Percentiles rank a stretch among this genome's conserved stretches.
Conservation (phyloP, 352 stramenopile genomes). For the Phytopythium vexans region DNA sequence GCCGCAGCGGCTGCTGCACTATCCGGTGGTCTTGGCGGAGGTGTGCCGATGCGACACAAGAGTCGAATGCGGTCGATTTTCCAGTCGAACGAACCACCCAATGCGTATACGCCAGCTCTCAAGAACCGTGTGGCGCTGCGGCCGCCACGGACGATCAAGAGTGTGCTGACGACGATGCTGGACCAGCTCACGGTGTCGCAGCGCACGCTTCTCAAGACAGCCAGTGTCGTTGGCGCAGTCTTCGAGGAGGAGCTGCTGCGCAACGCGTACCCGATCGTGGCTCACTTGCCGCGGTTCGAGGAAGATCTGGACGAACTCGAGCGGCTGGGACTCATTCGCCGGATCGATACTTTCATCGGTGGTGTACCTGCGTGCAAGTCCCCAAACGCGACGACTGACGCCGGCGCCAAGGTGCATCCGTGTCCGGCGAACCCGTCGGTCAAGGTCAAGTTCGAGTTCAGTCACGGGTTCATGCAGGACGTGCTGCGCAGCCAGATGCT, state of each 20-base stretch:
- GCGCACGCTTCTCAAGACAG: constrained; percentile 86
- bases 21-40: constrained; percentile 17
- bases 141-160: constrained; percentile 78
- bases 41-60: constrained; percentile 27
- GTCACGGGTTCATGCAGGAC: constrained; percentile 83
- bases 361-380: constrained; percentile 29
- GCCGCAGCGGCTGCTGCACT: constrained; percentile 17
- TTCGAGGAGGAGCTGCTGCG: constrained; percentile 80
- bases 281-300: constrained; percentile 59
- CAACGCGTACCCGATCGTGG: constrained; percentile 64
- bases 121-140: constrained; percentile 69
- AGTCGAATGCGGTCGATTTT: constrained; percentile 64
- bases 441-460: constrained; percentile 85
- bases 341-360: constrained; percentile 74
- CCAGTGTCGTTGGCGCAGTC: constrained; percentile 66
- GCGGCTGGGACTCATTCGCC: constrained; percentile 71
- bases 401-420: constrained; percentile 1
- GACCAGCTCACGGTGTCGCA: constrained; percentile 83
- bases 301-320: constrained; percentile 74
- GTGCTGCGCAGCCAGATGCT: constrained; percentile 83
- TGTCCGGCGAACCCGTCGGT: constrained; percentile 5
- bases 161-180: constrained; percentile 76
- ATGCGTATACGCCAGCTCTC: constrained; percentile 25
- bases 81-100: constrained; percentile 25
- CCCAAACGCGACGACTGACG: constrained; percentile 1